These are phyloP conservation scores for Lanmaoa rubissima DNA, from an alignment of 768 basidiomycete genomes.

Conservation along the genomic window DNA sequence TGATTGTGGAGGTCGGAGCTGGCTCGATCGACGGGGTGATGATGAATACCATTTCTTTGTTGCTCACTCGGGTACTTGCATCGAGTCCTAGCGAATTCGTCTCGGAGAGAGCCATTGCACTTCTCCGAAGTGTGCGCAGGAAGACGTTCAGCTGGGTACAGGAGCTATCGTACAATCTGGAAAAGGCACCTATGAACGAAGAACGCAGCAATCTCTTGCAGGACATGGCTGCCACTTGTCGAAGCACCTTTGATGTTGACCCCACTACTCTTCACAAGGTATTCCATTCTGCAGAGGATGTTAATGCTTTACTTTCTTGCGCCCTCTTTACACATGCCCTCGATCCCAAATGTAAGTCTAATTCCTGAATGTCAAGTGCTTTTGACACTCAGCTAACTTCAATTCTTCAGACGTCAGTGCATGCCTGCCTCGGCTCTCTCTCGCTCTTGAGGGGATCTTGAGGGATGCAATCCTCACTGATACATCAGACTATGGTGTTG, in stretches of 20 bases:
- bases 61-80: slow-evolving; percentile 13
- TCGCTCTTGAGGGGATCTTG: slow-evolving; percentile 13
- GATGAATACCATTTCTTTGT: slow-evolving; percentile 30
- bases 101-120: background rate
- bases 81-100: background rate
- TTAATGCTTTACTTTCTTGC: slow-evolving; percentile 21
- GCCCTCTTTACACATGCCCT: slow-evolving; percentile 21
- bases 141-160: background rate
- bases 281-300: slow-evolving; percentile 13
- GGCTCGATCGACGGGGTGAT: slow-evolving; percentile 24
- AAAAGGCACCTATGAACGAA: background rate
- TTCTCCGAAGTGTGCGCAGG: background rate
- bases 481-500: slow-evolving; percentile 5
- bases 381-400: background rate
- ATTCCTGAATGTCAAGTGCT: background rate
- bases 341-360: background rate
- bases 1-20: background rate
- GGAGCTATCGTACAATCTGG: background rate
- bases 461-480: background rate
- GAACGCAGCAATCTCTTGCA: background rate
- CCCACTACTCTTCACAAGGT: background rate
- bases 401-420: background rate
- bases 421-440: slow-evolving; percentile 17
- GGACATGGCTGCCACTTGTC: background rate
- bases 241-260: background rate